Evolutionary conservation across 176 grass and related monocot genomes (phyloP).

Genomic region (Pharus latifolius): DNA sequence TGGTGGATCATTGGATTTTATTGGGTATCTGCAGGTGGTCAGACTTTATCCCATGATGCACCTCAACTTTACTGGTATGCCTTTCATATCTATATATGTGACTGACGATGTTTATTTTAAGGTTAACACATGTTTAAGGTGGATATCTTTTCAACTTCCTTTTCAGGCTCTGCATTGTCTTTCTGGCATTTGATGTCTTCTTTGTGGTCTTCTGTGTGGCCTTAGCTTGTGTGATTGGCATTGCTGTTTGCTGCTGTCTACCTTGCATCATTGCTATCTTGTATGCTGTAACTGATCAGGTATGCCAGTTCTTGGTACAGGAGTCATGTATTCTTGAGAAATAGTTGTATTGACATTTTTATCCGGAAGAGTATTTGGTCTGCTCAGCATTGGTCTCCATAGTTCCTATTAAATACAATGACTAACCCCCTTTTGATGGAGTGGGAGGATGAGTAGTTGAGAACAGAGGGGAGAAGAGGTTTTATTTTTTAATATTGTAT

Average conservation of each 20-base stretch:
- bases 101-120: background rate
- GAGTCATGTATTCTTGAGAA: background rate
- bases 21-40: constrained; percentile 86
- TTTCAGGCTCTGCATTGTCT: constrained; percentile 87
- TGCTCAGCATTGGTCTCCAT: background rate
- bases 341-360: background rate
- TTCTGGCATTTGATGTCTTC: constrained; percentile 97
- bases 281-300: constrained; percentile 96
- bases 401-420: background rate
- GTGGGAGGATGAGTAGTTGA: no score
- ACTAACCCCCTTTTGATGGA: background rate
- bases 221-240: constrained; percentile 85
- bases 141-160: background rate
- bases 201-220: constrained; percentile 97
- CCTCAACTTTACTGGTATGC: constrained; percentile 96
- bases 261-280: constrained; percentile 98
- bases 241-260: constrained; percentile 94
- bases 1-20: constrained; percentile 99
- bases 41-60: constrained; percentile 53
- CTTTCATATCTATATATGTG: background rate
- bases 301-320: constrained; percentile 19
- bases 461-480: no score
- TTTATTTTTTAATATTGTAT: no score
- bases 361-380: background rate
- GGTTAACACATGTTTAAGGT: constrained; percentile 16